phyloP scores from a whole-genome alignment of 441 rosid species.

The Brassica balearica region DNA sequence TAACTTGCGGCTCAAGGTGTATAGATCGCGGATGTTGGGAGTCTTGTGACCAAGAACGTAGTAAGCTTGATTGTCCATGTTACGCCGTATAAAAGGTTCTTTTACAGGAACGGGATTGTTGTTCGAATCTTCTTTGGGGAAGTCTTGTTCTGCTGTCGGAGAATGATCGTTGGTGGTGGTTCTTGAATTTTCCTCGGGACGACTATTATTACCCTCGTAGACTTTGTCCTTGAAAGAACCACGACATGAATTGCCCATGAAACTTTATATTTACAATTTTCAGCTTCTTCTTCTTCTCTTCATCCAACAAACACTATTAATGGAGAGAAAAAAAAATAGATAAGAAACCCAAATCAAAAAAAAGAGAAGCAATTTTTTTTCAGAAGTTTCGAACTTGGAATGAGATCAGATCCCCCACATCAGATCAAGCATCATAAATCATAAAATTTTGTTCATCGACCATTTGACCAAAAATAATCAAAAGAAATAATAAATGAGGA shows the following conservation, averaged over 20 bases:
- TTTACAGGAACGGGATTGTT: slow-evolving; percentile 52
- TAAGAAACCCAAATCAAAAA: slow-evolving; percentile 22
- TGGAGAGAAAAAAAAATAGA: background rate
- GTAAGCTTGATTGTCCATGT: slow-evolving; percentile 68
- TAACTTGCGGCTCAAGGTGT: slow-evolving; percentile 76
- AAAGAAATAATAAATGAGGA: slow-evolving; percentile 12
- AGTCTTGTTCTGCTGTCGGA: slow-evolving; percentile 53
- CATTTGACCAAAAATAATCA: background rate
- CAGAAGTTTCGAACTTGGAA: too few species aligned
- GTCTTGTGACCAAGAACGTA: slow-evolving; percentile 90
- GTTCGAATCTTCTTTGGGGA: slow-evolving; percentile 44
- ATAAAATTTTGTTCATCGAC: background rate
- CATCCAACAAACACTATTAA: slow-evolving; percentile 51
- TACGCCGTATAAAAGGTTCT: slow-evolving; percentile 71
- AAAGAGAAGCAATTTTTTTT: slow-evolving; percentile 4
- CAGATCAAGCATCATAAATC: slow-evolving; percentile 40
- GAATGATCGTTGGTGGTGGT: slow-evolving; percentile 49
- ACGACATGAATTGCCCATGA: slow-evolving; percentile 95
- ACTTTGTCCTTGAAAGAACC: slow-evolving; percentile 51
- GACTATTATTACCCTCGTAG: slow-evolving; percentile 63
- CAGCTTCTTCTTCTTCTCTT: slow-evolving; percentile 51
- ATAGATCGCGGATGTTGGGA: slow-evolving; percentile 81
- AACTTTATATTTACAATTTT: slow-evolving; percentile 35
- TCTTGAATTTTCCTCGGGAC: slow-evolving; percentile 70
- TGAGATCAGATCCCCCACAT: slow-evolving; percentile 20